Evolutionary conservation across 345 rosid species (phyloP).

Genomic region (Acer yangbiense): DNA sequence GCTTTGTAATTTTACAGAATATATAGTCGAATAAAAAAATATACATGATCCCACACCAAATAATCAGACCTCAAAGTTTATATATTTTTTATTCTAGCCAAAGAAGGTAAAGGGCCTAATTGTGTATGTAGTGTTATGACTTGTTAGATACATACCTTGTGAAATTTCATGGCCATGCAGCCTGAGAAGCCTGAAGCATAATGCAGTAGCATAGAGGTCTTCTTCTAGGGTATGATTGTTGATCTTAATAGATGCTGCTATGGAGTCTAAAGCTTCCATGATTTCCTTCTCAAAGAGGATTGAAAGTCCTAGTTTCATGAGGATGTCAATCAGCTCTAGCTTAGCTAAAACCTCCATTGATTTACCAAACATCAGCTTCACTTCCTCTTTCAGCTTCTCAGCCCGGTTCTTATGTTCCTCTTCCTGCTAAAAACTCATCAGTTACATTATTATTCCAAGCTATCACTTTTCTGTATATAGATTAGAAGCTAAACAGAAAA

Average conservation of each 20-base stretch:
- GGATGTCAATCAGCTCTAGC: slow-evolving; percentile 40
- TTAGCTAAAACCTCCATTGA: slow-evolving; percentile 24
- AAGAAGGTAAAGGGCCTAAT: no score
- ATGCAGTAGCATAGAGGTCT: slow-evolving; percentile 34
- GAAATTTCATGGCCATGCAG: slow-evolving; percentile 43
- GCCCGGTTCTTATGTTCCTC: slow-evolving; percentile 17
- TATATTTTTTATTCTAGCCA: no score
- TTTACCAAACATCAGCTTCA: slow-evolving; percentile 28
- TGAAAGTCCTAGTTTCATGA: slow-evolving; percentile 41
- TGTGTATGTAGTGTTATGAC: not conserved
- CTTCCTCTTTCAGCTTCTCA: slow-evolving; percentile 27
- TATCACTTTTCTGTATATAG: no score
- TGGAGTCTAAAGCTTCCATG: slow-evolving; percentile 23
- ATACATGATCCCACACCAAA: no score
- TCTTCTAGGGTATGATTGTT: not conserved
- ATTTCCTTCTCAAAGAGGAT: slow-evolving; percentile 38
- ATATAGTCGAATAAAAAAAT: no score
- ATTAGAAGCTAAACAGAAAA: no score
- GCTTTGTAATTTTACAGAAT: no score
- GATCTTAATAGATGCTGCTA: slow-evolving; percentile 9
- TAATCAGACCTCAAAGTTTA: no score
- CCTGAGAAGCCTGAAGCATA: slow-evolving; percentile 50
- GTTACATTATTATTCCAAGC: no score
- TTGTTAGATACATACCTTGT: slow-evolving; percentile 27
- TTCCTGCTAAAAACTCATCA: slow-evolving; percentile 22